Conservation (phyloP, 306 rosid species). For the Cucumis hystrix region DNA sequence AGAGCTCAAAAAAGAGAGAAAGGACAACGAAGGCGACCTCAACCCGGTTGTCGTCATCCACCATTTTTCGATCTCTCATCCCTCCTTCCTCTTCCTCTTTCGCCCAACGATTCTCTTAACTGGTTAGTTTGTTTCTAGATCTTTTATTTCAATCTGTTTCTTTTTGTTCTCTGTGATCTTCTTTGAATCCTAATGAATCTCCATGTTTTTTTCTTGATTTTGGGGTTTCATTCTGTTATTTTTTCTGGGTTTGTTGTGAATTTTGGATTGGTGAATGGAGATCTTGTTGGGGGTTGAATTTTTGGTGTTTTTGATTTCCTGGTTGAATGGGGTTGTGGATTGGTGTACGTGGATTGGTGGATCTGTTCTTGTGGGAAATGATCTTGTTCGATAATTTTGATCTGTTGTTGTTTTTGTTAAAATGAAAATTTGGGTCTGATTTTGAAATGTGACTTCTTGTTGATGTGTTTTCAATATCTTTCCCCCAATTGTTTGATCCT, state of each 20-base stretch:
- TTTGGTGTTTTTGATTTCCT: not conserved
- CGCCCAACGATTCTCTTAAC: not conserved
- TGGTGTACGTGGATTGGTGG: not conserved
- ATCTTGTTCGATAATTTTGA: not conserved
- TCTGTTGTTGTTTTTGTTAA: not conserved
- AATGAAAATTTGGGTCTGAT: not conserved
- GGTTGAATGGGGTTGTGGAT: not conserved
- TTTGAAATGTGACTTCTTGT: not conserved
- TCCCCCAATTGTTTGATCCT: not conserved
- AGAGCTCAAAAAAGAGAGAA: constrained; percentile 1
- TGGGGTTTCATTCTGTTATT: not conserved
- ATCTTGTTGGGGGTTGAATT: not conserved
- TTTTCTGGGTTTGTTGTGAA: not conserved
- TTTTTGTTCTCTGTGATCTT: not conserved
- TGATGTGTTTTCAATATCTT: not conserved
- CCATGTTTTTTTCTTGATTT: not conserved
- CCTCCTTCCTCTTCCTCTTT: not conserved
- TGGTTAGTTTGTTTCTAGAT: not conserved
- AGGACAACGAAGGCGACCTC: constrained; percentile 6
- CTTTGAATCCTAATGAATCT: not conserved
- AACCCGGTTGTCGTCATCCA: constrained; percentile 4
- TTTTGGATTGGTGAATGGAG: not conserved
- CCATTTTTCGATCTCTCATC: constrained; percentile 3
- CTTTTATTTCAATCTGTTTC: not conserved
- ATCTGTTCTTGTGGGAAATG: constrained; percentile 3